These are phyloP conservation scores for Astrocystis sublimbata DNA, from an alignment of 495 filamentous ascomycete species.

Conservation along the genomic window DNA sequence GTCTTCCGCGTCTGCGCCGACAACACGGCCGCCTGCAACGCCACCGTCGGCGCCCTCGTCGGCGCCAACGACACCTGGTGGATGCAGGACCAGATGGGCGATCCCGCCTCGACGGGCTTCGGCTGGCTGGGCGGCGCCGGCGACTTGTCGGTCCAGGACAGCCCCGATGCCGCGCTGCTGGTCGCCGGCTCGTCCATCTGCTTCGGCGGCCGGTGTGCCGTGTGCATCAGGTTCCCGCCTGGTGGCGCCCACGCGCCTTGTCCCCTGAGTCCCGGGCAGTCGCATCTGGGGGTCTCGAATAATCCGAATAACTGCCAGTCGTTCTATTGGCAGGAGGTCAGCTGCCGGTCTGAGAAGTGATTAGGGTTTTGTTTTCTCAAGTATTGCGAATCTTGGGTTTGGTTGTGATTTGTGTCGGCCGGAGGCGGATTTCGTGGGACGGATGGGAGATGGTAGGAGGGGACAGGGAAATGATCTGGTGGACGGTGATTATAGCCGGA, in stretches of 20 bases:
- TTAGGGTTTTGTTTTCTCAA: too few relatives aligned
- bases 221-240: neutral
- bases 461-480: too few relatives aligned
- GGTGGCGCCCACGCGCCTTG: neutral
- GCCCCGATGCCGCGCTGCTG: neutral
- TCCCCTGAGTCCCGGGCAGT: neutral
- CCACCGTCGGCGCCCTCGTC: neutral
- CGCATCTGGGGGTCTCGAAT: neutral
- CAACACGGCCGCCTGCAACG: neutral
- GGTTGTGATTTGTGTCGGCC: too few relatives aligned
- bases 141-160: neutral
- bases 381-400: too few relatives aligned
- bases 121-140: constrained; percentile 1
- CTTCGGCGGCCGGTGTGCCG: neutral
- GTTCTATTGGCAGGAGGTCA: neutral
- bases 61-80: neutral
- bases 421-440: too few relatives aligned
- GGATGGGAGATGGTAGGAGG: too few relatives aligned
- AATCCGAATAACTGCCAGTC: neutral
- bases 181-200: neutral
- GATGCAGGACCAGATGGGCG: constrained; percentile 6
- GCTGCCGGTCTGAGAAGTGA: constrained; percentile 2
- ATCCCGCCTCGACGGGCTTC: neutral
- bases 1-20: constrained; percentile 2
- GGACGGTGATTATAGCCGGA: too few relatives aligned